phyloP scores from a whole-genome alignment of 441 rosid species.

The Erodium texanum region DNA sequence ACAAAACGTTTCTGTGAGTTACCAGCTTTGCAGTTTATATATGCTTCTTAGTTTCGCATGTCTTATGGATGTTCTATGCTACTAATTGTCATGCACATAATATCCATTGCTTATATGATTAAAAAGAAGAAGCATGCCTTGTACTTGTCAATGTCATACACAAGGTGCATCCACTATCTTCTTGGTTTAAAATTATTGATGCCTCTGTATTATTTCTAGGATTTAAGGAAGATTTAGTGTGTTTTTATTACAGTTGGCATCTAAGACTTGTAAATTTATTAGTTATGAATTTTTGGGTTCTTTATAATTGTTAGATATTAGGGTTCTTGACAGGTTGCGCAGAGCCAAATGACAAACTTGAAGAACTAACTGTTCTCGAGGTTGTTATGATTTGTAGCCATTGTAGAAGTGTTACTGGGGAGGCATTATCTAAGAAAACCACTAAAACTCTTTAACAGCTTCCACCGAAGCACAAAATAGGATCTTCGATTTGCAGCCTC shows the following conservation, averaged over 20 bases:
- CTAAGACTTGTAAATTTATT: neutral
- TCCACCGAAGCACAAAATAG: neutral
- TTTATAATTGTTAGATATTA: neutral
- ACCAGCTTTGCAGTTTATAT: neutral
- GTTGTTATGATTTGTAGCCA: neutral
- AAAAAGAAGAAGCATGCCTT: neutral
- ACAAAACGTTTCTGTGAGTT: slow-evolving; percentile 78
- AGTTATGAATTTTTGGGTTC: neutral
- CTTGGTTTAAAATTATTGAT: neutral
- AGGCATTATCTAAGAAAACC: neutral
- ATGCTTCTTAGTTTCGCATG: slow-evolving; percentile 1
- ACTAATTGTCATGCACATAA: neutral
- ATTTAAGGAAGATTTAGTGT: neutral
- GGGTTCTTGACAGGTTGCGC: neutral
- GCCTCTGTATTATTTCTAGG: neutral
- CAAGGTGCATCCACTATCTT: slow-evolving; percentile 3
- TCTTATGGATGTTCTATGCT: neutral
- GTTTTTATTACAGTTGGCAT: neutral
- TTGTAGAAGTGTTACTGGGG: neutral
- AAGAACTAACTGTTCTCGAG: neutral
- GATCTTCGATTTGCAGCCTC: neutral
- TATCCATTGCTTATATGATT: neutral
- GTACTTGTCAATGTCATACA: neutral
- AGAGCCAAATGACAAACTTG: neutral
- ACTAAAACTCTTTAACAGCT: neutral